A percentile compares a stretch with the other conserved stretches of the same genome.
Conservation (phyloP, 768 basidiomycete genomes). For the Naganishia kalamii region DNA sequence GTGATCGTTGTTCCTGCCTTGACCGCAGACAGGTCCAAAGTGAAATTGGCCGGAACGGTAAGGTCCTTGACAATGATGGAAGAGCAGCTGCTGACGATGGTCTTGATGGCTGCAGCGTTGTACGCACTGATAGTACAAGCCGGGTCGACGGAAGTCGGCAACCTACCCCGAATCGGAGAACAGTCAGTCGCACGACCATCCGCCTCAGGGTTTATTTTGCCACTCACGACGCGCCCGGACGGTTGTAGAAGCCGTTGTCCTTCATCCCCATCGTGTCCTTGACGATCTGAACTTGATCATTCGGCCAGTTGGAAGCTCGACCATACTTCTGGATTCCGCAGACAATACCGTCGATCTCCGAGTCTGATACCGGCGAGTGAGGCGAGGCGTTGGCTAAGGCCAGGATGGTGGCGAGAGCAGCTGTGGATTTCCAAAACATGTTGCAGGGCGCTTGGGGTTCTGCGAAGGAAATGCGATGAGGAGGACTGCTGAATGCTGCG, state of each 20-base stretch:
- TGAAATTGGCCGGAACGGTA: slow-evolving; percentile 21
- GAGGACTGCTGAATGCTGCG: too few species aligned
- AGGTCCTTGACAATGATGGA: slow-evolving; percentile 22
- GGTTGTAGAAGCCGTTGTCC: slow-evolving; percentile 16
- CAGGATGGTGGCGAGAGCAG: slow-evolving; percentile 49
- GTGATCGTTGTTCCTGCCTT: slow-evolving; percentile 22
- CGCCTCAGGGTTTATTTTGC: background rate
- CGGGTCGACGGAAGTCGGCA: slow-evolving; percentile 13
- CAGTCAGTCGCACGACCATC: background rate
- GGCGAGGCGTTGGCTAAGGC: slow-evolving; percentile 40
- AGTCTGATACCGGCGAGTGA: slow-evolving; percentile 20
- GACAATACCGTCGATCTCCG: slow-evolving; percentile 21
- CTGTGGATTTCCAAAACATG: slow-evolving; percentile 9
- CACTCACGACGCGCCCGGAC: slow-evolving; percentile 16
- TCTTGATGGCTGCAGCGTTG: slow-evolving; percentile 16
- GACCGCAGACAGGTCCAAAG: slow-evolving; percentile 20
- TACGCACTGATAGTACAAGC: slow-evolving; percentile 24
- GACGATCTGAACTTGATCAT: slow-evolving; percentile 18
- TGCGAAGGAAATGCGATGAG: background rate
- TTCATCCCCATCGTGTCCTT: slow-evolving; percentile 16
- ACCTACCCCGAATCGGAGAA: background rate
- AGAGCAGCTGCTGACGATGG: slow-evolving; percentile 15
- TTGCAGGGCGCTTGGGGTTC: background rate
- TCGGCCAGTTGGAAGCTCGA: slow-evolving; percentile 19
- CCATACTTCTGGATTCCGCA: slow-evolving; percentile 27